phyloP scores from a whole-genome alignment of 2,329 filamentous ascomycete species.

The Penicillium sp. region DNA sequence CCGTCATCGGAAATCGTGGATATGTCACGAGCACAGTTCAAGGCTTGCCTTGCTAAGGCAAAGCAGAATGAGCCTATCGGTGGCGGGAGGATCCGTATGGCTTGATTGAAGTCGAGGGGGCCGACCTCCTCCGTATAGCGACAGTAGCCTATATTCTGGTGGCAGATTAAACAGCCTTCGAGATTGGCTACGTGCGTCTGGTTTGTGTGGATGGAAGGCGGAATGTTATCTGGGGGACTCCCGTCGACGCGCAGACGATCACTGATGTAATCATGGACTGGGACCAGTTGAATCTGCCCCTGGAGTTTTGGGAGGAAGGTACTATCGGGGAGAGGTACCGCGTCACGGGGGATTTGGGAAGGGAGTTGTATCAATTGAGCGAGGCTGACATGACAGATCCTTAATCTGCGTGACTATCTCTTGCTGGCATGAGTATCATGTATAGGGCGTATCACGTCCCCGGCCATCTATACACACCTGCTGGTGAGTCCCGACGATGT shows the following conservation, averaged over 20 bases:
- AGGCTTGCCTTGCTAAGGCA: neutral
- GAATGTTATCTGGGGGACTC: neutral
- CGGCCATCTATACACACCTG: neutral
- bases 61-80: neutral
- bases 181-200: neutral
- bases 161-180: neutral
- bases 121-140: neutral
- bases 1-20: neutral
- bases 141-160: neutral
- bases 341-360: conserved; percentile 1
- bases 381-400: neutral
- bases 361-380: conserved; percentile 2
- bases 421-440: no score
- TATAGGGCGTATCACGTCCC: neutral
- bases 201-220: neutral
- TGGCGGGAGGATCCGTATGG: neutral
- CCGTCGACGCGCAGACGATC: neutral
- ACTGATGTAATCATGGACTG: neutral
- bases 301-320: neutral
- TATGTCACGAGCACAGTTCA: neutral
- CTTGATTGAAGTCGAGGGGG: neutral
- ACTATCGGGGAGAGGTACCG: conserved; percentile 1
- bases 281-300: neutral
- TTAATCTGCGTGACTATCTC: no score
- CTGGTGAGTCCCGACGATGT: no score